Percentiles rank a stretch among this genome's conserved stretches.
These are phyloP conservation scores for Cucumis sativus DNA, from an alignment of 306 rosid genomes.

Conservation along the genomic window Cucumber_9930_V3 NC_026657.2:9460501-9461000, in stretches of 20 bases:
- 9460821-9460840: no score
- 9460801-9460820: not conserved
- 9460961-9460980: no score
- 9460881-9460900: conserved; percentile 86
- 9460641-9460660: not conserved
- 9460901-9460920: conserved; percentile 88
- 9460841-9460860: conserved; percentile 52
- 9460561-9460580: no score
- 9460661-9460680: not conserved
- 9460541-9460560: not conserved
- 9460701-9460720: not conserved
- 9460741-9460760: not conserved
- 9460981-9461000: no score
- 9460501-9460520: not conserved
- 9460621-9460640: no score
- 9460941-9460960: not conserved
- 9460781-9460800: not conserved
- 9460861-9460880: conserved; percentile 92
- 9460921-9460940: conserved; percentile 85
- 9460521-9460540: not conserved
- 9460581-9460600: no score
- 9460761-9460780: not conserved
- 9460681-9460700: not conserved
- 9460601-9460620: no score
- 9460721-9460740: not conserved